Base-by-base conservation (phyloP, 345 rosid genomes). In the Rhizophora apiculata region DNA sequence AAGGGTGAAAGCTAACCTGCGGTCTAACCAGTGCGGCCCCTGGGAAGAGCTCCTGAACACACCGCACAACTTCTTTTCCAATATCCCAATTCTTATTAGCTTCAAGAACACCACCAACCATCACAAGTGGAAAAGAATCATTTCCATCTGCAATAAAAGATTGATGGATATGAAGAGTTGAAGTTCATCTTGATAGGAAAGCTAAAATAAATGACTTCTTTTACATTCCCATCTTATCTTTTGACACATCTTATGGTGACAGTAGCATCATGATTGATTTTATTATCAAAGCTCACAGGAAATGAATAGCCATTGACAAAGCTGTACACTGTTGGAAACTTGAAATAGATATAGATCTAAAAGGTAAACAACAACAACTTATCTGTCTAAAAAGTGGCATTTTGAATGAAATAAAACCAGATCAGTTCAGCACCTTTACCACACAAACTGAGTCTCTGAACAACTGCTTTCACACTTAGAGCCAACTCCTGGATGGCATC, bases 31-130 rank as follows among this genome's bases (percentile, higher is more conserved):
- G 86, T 75, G 61, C 18, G 52, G 82, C 86, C 37, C 87, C 85
- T 6, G 90, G 82, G 57, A 71, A 86, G 66, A 74, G 81, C 69
- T 78, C 79, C 27, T 75, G 73, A 68, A 86, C 80, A 62, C 71
- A 83, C 53, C 80, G 68, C 56, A 86, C 49, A 34, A 86, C 89
- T 77, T 86, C 91, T 64, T 80, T 80, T 73, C 91, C 88, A 43
- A 88, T 85, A 70, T 88, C 91, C 91, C 94, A 86, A 31, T 74
- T 82, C 79, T 60, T 77, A 58, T 86, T 86, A 6, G 85, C 91
- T 82, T 82, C 85, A 48, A 86, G 91, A 59, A 88, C 88, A 43
- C 93, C 93, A 16, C 93, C 93, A 71, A 88, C 93, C 93, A 88
- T 84, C 60, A 88, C 91, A 56, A 88, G 83, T 13, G 93, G 91